Percentiles rank a stretch among this genome's conserved stretches.
Evolutionary conservation across 2,329 filamentous ascomycete genomes (phyloP).

Genomic region (Akanthomyces lecanii): DNA sequence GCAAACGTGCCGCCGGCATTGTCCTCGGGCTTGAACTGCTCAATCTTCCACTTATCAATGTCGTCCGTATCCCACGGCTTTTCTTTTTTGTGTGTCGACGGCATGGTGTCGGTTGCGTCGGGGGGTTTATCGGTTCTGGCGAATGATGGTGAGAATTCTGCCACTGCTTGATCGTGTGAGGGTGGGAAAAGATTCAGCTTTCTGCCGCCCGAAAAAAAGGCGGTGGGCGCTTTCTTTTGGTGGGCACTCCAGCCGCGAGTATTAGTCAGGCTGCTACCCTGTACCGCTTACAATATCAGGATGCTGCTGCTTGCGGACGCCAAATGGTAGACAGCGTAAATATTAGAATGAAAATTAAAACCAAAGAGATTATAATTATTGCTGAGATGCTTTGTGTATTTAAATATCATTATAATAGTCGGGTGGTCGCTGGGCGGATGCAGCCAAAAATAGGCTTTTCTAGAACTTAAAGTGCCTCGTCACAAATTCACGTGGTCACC

Average conservation of each 20-base stretch:
- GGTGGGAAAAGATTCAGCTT: constrained; percentile 18
- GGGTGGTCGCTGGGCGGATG: no score
- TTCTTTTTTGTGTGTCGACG: constrained; percentile 81
- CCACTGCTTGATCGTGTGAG: constrained; percentile 1
- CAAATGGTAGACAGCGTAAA: no score
- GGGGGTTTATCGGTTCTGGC: neutral
- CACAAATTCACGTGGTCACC: no score
- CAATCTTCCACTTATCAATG: constrained; percentile 94
- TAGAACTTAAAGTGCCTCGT: no score
- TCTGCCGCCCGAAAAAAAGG: constrained; percentile 16
- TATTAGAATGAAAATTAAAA: no score
- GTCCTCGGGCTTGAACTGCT: constrained; percentile 79
- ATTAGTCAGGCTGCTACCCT: constrained; percentile 1
- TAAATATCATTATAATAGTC: no score
- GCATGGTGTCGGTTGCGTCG: constrained; percentile 50
- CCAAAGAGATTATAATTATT: no score
- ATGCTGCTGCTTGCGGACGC: no score
- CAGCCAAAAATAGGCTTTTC: no score
- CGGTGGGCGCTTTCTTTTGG: constrained; percentile 9
- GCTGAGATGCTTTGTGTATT: no score
- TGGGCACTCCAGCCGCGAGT: neutral
- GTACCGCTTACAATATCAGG: neutral
- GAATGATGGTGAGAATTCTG: neutral
- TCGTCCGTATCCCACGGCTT: constrained; percentile 97
- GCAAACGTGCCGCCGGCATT: constrained; percentile 81